Evolutionary conservation across 2,329 filamentous ascomycete species (phyloP).

Genomic region (Nemania serpens): DNA sequence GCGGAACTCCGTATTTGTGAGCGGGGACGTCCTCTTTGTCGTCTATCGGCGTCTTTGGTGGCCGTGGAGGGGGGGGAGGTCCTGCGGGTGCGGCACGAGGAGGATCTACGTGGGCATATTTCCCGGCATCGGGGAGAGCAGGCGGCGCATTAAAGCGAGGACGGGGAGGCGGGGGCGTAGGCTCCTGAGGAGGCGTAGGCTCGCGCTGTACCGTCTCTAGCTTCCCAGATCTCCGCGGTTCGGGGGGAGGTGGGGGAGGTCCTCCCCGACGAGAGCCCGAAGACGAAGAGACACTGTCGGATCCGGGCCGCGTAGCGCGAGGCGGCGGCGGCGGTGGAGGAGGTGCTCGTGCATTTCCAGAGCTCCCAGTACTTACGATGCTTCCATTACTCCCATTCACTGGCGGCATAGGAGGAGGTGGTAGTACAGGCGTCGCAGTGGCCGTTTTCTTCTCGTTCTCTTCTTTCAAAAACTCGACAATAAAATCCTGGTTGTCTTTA

Average conservation of each 20-base stretch:
- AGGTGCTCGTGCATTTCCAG: slow-evolving; percentile 46
- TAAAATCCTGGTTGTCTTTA: slow-evolving; percentile 70
- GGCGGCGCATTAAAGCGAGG: slow-evolving; percentile 84
- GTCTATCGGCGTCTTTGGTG: slow-evolving; percentile 72
- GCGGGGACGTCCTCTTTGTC: slow-evolving; percentile 59
- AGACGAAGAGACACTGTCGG: slow-evolving; percentile 44
- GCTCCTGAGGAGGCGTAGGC: slow-evolving; percentile 68
- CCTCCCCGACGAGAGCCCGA: slow-evolving; percentile 47
- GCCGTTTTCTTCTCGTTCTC: slow-evolving; percentile 52
- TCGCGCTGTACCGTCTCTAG: slow-evolving; percentile 49
- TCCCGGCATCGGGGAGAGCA: slow-evolving; percentile 86
- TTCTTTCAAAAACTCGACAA: slow-evolving; percentile 66
- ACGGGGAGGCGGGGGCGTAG: slow-evolving; percentile 71
- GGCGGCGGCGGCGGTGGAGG: slow-evolving; percentile 47
- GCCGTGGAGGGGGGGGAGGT: slow-evolving; percentile 70
- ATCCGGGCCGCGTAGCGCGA: slow-evolving; percentile 33
- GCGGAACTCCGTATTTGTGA: slow-evolving; percentile 75
- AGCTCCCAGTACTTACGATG: slow-evolving; percentile 30
- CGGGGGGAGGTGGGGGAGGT: slow-evolving; percentile 59
- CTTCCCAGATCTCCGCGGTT: slow-evolving; percentile 63
- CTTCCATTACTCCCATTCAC: slow-evolving; percentile 43
- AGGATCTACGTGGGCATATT: slow-evolving; percentile 67
- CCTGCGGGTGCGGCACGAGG: slow-evolving; percentile 53
- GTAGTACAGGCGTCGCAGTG: slow-evolving; percentile 46
- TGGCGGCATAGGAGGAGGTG: slow-evolving; percentile 43